Evolutionary conservation across 2,329 filamentous ascomycete species (phyloP).

Genomic region (Lasiodiplodia hormozganensis): DNA sequence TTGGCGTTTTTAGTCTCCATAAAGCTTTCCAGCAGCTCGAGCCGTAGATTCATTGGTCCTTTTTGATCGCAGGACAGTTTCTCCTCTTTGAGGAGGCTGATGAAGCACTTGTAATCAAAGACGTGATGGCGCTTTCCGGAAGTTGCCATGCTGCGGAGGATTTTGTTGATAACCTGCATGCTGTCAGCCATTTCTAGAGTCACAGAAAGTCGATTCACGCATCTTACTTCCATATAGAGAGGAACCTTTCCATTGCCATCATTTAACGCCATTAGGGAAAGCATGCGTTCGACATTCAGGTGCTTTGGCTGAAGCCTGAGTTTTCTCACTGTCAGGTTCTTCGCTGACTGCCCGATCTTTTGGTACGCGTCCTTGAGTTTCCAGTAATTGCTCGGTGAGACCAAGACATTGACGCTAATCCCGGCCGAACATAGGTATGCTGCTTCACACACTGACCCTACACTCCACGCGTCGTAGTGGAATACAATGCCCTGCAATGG

Average conservation of each 20-base stretch:
- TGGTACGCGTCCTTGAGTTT: slow-evolving; percentile 53
- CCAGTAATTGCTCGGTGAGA: slow-evolving; percentile 57
- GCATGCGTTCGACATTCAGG: slow-evolving; percentile 61
- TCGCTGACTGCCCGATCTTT: slow-evolving; percentile 29
- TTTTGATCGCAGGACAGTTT: slow-evolving; percentile 58
- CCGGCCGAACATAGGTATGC: slow-evolving; percentile 59
- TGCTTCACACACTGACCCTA: slow-evolving; percentile 62
- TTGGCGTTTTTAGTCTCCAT: slow-evolving; percentile 49
- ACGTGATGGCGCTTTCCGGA: slow-evolving; percentile 47
- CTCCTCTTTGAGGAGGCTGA: slow-evolving; percentile 43
- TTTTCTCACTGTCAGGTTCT: slow-evolving; percentile 54
- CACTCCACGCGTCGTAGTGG: slow-evolving; percentile 55
- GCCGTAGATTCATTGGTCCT: slow-evolving; percentile 63
- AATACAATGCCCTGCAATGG: slow-evolving; percentile 67
- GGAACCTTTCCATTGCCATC: slow-evolving; percentile 51
- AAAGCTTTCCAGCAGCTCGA: slow-evolving; percentile 70
- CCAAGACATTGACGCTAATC: slow-evolving; percentile 59
- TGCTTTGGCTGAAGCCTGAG: slow-evolving; percentile 57
- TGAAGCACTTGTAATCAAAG: slow-evolving; percentile 63
- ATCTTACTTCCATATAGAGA: slow-evolving; percentile 61
- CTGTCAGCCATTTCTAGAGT: too few relatives aligned
- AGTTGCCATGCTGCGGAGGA: slow-evolving; percentile 64
- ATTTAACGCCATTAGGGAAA: slow-evolving; percentile 61
- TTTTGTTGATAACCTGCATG: slow-evolving; percentile 50
- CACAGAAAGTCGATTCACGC: too few relatives aligned